These are phyloP conservation scores for Ustilago sp. DNA, from an alignment of 1,284 basidiomycete genomes.

Conservation along the genomic window DNA sequence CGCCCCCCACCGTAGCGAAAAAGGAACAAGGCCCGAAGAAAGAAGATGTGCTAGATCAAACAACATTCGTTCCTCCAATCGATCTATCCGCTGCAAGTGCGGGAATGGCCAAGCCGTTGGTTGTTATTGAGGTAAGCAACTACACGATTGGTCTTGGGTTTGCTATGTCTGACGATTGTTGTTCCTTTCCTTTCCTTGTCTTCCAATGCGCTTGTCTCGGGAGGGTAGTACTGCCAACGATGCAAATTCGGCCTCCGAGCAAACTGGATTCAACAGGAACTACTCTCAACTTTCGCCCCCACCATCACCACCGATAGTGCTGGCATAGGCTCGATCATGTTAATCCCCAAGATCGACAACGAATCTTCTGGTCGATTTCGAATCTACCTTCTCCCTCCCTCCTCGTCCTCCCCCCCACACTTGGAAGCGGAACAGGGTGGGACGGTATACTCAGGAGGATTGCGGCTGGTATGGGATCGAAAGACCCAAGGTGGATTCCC, in stretches of 20 bases:
- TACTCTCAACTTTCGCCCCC: slow-evolving; percentile 36
- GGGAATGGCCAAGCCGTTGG: slow-evolving; percentile 17
- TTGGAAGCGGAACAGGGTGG: not conserved
- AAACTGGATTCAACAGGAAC: slow-evolving; percentile 46
- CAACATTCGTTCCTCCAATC: slow-evolving; percentile 28
- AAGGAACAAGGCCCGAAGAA: not conserved
- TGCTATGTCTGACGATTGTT: not conserved
- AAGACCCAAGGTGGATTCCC: slow-evolving; percentile 31
- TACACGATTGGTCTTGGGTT: too few species aligned
- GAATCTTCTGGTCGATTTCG: slow-evolving; percentile 18
- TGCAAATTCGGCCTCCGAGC: slow-evolving; percentile 45
- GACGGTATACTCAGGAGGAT: not conserved
- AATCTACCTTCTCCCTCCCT: slow-evolving; percentile 15
- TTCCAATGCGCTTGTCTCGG: not conserved
- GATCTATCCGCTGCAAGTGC: not conserved
- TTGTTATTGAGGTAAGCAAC: slow-evolving; percentile 38
- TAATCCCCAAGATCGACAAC: slow-evolving; percentile 26
- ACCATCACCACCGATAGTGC: not conserved
- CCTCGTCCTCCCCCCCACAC: too few species aligned
- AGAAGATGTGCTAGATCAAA: slow-evolving; percentile 31
- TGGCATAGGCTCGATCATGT: slow-evolving; percentile 10
- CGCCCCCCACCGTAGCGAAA: not conserved
- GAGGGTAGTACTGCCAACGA: slow-evolving; percentile 36
- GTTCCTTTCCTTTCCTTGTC: not conserved
- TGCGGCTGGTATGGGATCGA: slow-evolving; percentile 33